Conservation (phyloP, 305 asterid genomes). For the Salvia sclarea region DNA sequence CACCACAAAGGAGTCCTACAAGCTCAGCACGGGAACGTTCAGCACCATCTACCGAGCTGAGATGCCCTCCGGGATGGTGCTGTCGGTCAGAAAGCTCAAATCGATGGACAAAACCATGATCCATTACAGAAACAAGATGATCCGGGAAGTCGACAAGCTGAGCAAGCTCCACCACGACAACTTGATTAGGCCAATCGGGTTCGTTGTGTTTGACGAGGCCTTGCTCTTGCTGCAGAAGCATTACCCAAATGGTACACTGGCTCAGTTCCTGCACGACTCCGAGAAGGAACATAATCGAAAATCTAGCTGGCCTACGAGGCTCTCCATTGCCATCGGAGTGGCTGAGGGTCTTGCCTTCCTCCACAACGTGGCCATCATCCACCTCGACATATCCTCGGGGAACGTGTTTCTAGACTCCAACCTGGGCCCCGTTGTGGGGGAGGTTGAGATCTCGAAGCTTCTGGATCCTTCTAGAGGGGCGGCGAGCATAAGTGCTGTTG, state of each 20-base stretch:
- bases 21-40: constrained; percentile 64
- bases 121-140: constrained; percentile 77
- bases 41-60: constrained; percentile 74
- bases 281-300: constrained; percentile 47
- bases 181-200: constrained; percentile 79
- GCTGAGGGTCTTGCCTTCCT: constrained; percentile 92
- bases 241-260: constrained; percentile 67
- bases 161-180: constrained; percentile 82
- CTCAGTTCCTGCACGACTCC: constrained; percentile 66
- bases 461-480: constrained; percentile 95
- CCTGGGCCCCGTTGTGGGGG: constrained; percentile 72
- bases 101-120: constrained; percentile 69
- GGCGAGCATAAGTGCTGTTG: constrained; percentile 96
- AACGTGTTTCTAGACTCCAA: constrained; percentile 78
- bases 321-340: constrained; percentile 83
- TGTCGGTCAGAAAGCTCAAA: constrained; percentile 69
- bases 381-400: constrained; percentile 89
- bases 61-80: constrained; percentile 83
- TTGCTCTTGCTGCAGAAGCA: constrained; percentile 71
- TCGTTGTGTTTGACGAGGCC: constrained; percentile 71
- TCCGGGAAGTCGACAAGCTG: constrained; percentile 83
- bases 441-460: constrained; percentile 91
- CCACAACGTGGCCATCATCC: constrained; percentile 83
- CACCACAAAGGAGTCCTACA: constrained; percentile 65
- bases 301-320: constrained; percentile 84